These are phyloP conservation scores for Maudiozyma serrabonitensis DNA, from an alignment of 805 yeast genomes.

Conservation along the genomic window DNA sequence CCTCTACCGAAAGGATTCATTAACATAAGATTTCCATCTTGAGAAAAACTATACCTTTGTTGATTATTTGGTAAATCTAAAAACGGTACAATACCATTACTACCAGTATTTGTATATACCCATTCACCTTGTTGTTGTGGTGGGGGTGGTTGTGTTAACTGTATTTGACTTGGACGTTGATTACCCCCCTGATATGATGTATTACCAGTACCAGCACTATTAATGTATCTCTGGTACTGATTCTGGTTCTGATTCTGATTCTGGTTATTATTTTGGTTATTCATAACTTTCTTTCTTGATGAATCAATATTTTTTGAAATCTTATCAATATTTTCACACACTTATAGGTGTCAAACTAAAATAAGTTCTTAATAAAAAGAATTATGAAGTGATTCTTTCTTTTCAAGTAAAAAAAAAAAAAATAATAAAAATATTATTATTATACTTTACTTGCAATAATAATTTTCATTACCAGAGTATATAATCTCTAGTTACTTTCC, in stretches of 20 bases:
- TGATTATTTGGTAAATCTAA: background rate
- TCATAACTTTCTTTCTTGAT: background rate
- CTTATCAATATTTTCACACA: too few species aligned
- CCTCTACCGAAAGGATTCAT: constrained; percentile 22
- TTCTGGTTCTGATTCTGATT: background rate
- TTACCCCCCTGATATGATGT: background rate
- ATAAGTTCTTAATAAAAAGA: too few species aligned
- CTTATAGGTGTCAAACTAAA: too few species aligned
- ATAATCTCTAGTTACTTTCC: too few species aligned
- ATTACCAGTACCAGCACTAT: background rate
- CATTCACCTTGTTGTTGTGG: background rate
- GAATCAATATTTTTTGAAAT: too few species aligned
- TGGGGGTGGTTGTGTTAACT: background rate
- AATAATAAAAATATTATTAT: too few species aligned
- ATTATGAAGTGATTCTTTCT: too few species aligned
- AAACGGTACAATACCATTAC: background rate
- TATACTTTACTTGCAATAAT: too few species aligned
- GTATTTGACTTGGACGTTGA: background rate
- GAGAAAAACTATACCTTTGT: background rate
- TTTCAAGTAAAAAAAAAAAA: too few species aligned
- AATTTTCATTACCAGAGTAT: too few species aligned
- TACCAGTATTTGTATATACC: background rate
- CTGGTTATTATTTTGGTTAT: background rate
- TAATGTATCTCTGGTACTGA: background rate
- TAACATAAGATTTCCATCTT: background rate